Conservation (phyloP, 768 basidiomycete species). For the Mycena epipterygia region DNA sequence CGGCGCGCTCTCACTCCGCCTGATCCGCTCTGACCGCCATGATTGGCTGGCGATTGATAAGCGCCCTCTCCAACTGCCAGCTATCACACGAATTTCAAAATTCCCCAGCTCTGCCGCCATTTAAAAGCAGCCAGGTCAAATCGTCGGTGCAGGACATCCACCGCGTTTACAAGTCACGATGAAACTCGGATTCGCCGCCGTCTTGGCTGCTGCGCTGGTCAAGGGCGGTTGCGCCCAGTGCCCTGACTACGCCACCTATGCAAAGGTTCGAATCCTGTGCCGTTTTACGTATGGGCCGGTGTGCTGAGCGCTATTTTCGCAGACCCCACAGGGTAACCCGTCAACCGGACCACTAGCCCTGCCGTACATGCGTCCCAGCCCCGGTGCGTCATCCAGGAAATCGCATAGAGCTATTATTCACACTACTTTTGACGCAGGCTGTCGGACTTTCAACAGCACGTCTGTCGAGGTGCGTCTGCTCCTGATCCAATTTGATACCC, state of each 20-base stretch:
- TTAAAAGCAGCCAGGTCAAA: neutral
- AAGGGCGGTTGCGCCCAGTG: conserved; percentile 50
- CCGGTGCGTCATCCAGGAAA: conserved; percentile 31
- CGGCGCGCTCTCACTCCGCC: too few species aligned
- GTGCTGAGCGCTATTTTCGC: neutral
- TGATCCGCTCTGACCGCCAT: too few species aligned
- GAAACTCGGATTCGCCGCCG: conserved; percentile 10
- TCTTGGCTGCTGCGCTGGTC: conserved; percentile 32
- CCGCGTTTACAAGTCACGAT: neutral
- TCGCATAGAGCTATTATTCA: too few species aligned
- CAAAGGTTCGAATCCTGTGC: conserved; percentile 16
- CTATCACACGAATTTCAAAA: too few species aligned
- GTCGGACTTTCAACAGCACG: conserved; percentile 83
- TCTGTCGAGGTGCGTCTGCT: conserved; percentile 71
- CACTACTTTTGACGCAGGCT: too few species aligned
- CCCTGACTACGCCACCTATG: conserved; percentile 58
- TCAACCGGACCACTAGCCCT: conserved; percentile 73
- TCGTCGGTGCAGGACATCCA: neutral
- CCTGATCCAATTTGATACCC: too few species aligned
- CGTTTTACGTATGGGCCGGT: too few species aligned
- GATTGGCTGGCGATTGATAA: too few species aligned
- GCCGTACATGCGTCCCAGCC: conserved; percentile 78
- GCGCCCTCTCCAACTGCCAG: too few species aligned
- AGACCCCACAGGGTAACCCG: conserved; percentile 72
- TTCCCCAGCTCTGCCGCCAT: too few species aligned